phyloP scores from a whole-genome alignment of 306 rosid genomes.

The Rosa multiflora region DNA sequence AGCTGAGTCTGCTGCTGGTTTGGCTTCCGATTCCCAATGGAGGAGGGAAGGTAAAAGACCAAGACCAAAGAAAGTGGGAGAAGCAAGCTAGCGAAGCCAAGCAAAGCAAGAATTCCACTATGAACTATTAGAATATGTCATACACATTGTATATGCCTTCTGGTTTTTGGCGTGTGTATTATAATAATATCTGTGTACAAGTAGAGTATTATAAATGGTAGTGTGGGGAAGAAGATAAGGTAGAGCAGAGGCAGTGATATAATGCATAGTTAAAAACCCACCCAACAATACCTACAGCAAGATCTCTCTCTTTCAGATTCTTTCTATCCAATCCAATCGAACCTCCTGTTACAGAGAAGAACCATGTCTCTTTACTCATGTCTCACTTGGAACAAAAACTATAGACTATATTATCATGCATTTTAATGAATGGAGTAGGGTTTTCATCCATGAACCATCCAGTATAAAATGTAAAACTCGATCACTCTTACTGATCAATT shows the following conservation, averaged over 20 bases:
- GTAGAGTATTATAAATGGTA: slow-evolving; percentile 27
- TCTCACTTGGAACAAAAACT: slow-evolving; percentile 10
- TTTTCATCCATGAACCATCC: background rate
- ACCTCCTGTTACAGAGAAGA: slow-evolving; percentile 46
- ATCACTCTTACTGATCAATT: background rate
- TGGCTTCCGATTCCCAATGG: slow-evolving; percentile 35
- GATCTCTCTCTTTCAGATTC: slow-evolving; percentile 46
- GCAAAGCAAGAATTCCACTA: background rate
- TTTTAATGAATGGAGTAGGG: background rate
- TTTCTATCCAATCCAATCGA: slow-evolving; percentile 48
- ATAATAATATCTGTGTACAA: slow-evolving; percentile 8
- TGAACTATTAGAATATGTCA: background rate
- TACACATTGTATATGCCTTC: slow-evolving; percentile 12
- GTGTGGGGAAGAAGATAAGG: slow-evolving; percentile 57
- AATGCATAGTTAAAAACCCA: slow-evolving; percentile 39
- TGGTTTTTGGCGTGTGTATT: slow-evolving; percentile 13
- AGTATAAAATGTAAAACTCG: background rate
- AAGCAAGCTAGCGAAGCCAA: background rate
- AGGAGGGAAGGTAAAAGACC: background rate
- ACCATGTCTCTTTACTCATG: slow-evolving; percentile 39
- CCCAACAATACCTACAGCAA: slow-evolving; percentile 35
- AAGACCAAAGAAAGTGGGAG: slow-evolving; percentile 10
- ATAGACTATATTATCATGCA: slow-evolving; percentile 6
- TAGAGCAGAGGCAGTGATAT: slow-evolving; percentile 40
- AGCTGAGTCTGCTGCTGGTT: slow-evolving; percentile 15